Conservation (phyloP, 2,329 filamentous ascomycete species). For the Zarea fungicola region DNA sequence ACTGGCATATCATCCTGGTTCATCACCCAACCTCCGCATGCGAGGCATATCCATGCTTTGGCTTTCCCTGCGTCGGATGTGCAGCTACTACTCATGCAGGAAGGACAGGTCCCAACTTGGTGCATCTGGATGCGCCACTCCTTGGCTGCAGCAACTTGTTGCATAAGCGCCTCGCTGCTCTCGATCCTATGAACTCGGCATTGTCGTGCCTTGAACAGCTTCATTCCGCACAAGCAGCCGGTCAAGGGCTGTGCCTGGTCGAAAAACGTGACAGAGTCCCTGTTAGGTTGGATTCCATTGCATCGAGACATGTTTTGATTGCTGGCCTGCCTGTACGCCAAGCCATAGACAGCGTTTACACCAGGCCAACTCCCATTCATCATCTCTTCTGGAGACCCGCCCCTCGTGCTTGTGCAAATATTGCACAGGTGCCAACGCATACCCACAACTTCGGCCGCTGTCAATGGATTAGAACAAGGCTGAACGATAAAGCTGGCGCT, state of each 20-base stretch:
- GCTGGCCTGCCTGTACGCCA: neutral
- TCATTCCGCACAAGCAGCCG: constrained; percentile 33
- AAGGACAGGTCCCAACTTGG: constrained; percentile 24
- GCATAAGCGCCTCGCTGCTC: constrained; percentile 22
- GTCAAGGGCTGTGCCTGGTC: constrained; percentile 22
- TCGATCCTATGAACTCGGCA: constrained; percentile 31
- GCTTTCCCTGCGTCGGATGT: neutral
- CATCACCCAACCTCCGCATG: constrained; percentile 27
- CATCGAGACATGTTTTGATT: too few species aligned
- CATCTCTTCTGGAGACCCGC: neutral
- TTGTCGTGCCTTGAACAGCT: constrained; percentile 27
- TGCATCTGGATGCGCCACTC: constrained; percentile 23
- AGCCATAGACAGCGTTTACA: constrained; percentile 20
- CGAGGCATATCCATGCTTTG: constrained; percentile 28
- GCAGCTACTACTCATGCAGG: constrained; percentile 19
- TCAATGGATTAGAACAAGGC: constrained; percentile 13
- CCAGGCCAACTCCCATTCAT: constrained; percentile 13
- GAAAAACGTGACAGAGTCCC: neutral
- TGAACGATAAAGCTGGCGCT: constrained; percentile 18
- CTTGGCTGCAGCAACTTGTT: constrained; percentile 20
- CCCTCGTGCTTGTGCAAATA: constrained; percentile 21
- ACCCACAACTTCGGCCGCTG: constrained; percentile 20
- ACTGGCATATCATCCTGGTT: constrained; percentile 18
- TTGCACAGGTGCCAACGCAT: constrained; percentile 34
- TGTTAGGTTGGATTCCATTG: too few species aligned